Conservation (phyloP, 176 grass and related monocot genomes). For the Musa itinerans region DNA sequence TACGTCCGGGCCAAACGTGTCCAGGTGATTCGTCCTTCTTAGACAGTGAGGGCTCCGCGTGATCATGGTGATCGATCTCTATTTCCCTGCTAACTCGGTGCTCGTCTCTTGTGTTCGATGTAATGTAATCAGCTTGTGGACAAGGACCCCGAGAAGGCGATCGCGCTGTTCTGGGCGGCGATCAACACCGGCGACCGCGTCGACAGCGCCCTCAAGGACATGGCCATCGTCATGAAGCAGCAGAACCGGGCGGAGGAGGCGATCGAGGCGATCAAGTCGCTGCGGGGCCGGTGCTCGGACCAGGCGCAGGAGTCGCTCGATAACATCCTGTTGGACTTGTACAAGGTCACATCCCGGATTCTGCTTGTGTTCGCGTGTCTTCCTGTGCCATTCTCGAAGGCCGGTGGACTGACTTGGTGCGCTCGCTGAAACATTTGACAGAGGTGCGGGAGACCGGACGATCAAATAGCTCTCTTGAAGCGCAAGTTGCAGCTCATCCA, state of each 20-base stretch:
- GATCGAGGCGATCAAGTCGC: conserved; percentile 93
- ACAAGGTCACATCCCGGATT: conserved; percentile 44
- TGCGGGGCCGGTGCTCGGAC: conserved; percentile 75
- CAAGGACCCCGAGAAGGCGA: conserved; percentile 85
- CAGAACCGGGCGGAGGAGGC: conserved; percentile 97
- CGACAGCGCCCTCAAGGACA: conserved; percentile 97
- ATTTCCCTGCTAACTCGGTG: too few relatives aligned
- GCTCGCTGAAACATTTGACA: conserved; percentile 5
- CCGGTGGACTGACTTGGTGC: neutral
- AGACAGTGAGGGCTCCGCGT: neutral
- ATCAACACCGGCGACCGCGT: conserved; percentile 89
- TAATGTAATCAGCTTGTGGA: conserved; percentile 56
- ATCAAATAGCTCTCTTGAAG: conserved; percentile 78
- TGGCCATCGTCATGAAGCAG: conserved; percentile 99
- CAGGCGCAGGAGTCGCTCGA: conserved; percentile 96
- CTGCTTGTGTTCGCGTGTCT: neutral
- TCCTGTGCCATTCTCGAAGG: neutral
- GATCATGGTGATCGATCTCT: too few relatives aligned
- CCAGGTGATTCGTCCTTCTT: conserved; percentile 37
- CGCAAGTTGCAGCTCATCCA: conserved; percentile 85
- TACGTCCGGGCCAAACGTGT: conserved; percentile 86
- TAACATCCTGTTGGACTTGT: conserved; percentile 91
- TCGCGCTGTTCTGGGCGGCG: conserved; percentile 82
- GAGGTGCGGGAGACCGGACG: conserved; percentile 82
- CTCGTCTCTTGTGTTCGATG: neutral